A percentile compares a stretch with the other conserved stretches of the same genome.
These are phyloP conservation scores for Colletotrichum chrysophilum DNA, from an alignment of 2,329 filamentous ascomycete genomes.

Conservation along the genomic window DNA sequence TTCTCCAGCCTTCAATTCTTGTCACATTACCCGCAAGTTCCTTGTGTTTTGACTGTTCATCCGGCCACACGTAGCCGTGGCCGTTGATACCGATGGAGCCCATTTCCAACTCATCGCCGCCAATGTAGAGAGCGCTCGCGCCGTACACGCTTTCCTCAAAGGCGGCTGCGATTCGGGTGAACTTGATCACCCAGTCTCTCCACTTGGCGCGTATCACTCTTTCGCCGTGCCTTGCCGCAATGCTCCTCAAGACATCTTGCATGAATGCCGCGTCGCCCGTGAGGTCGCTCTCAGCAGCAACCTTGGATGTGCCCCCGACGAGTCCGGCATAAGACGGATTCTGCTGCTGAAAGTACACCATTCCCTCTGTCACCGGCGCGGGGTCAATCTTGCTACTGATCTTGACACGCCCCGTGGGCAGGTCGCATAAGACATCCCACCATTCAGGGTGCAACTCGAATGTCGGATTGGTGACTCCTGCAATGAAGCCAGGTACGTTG, in stretches of 20 bases:
- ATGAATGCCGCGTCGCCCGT: conserved; percentile 92
- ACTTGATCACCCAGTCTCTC: conserved; percentile 93
- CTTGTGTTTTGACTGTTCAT: conserved; percentile 78
- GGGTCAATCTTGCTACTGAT: conserved; percentile 89
- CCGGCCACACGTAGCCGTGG: conserved; percentile 94
- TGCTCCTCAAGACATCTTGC: conserved; percentile 81
- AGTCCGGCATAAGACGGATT: conserved; percentile 62
- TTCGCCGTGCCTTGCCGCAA: conserved; percentile 86
- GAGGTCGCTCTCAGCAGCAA: conserved; percentile 60
- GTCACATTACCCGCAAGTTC: conserved; percentile 92
- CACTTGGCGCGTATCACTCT: conserved; percentile 90
- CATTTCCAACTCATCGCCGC: conserved; percentile 72
- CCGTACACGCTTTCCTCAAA: conserved; percentile 98
- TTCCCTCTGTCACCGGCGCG: conserved; percentile 81
- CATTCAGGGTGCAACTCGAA: conserved; percentile 95
- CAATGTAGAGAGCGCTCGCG: conserved; percentile 86
- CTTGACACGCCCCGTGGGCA: conserved; percentile 90
- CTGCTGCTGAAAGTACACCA: conserved; percentile 86
- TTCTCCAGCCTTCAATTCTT: conserved; percentile 95
- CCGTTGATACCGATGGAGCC: conserved; percentile 68
- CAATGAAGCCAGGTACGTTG: conserved; percentile 96
- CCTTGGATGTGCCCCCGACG: conserved; percentile 45
- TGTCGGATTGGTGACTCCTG: conserved; percentile 95
- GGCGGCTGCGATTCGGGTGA: conserved; percentile 88
- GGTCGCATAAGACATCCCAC: conserved; percentile 97